Base-by-base conservation (phyloP, 2,329 filamentous ascomycete species). In the Xylariomycetidae sp. region DNA sequence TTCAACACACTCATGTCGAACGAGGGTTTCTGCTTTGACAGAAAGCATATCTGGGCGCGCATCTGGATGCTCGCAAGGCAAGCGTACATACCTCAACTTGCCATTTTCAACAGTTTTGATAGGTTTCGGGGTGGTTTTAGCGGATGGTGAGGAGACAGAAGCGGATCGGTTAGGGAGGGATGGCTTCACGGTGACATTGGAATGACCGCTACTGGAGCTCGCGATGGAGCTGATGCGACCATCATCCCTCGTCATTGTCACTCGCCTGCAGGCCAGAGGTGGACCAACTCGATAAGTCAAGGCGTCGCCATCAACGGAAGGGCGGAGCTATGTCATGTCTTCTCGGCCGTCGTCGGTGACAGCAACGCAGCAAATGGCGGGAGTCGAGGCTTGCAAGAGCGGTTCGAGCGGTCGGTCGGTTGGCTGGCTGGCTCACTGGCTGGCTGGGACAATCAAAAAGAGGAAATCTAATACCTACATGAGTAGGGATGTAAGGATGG, bases 191-290 rank as follows among this genome's bases (percentile, higher is more conserved):
- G 83, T 88, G 52, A 77, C 73, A 53, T 70, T 73, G 41, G 81
- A 85, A 50, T 74, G 73, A 61, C 73, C 77, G 65, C 80, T 85
- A 64, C 74, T 77, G 45, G 74, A 74, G 69, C 75, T 80, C 63
- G 77, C 77, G 46, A 72, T 65, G 45, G 79, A 80, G 66, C 73
- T 80, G 71, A 82, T 74, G 63, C 79, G 80, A 62, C 70, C 69
- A 51, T 84, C 80, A 66, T 80, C 75, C 62, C 72, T 76, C 63
- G 79, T 76, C 82, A 86, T 85, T 62, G 63, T 77, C 46, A 47
- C 44, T 50, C 42, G 42, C 41, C 44, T 41, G 37, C 42, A 42
- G 36, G 44, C 48, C 39, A 33, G 20, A 23, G 20, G 20, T 8
- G 20, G 20, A 23, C 20, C 43, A 48, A 42, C 41, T 49, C 29